Base-by-base conservation (phyloP, 306 rosid genomes). In the Carpinus fangiana region DNA sequence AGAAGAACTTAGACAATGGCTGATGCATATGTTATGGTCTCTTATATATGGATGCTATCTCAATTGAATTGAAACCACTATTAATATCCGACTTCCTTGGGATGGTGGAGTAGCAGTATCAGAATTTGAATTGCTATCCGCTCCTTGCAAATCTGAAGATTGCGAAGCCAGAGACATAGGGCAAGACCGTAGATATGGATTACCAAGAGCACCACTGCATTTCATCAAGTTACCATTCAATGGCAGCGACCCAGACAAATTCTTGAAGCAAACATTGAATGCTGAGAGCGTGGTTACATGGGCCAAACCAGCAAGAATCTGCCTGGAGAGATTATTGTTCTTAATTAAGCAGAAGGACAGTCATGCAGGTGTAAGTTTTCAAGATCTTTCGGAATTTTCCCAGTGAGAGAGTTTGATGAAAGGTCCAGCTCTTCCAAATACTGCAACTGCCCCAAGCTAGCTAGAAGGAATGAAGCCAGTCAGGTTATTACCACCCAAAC, bases 21-120 rank as follows among this genome's bases (percentile, higher is more conserved):
- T 1, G 97, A 88, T 26, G 98, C 98, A 84, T 94, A 92, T n/a
- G 98, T 80, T 74, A 94, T 93, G n/a, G n/a, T n/a, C n/a, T n/a
- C n/a, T n/a, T n/a, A n/a, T n/a, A n/a, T n/a, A n/a, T n/a, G 80
- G 94, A 90, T 74, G 97, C 98, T 79, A 92, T 94, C 85, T 94
- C 98, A 79, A 94, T 92, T 13, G 97, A 91, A 79, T 79, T 92
- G 81, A 94, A 90, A 55, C 91, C 70, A 26, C 36, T 48, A 18
- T 73, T n/a, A n/a, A n/a, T n/a, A n/a, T 76, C 48, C 87, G 84
- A 48, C 77, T 76, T n/a, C 18, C 70, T 23, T 51, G 74, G 74
- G 78, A 47, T 45, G 91, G 80, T 77, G 50, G 26, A 38, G 90
- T 59, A 69, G 84, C 86, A 85, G 65, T 76, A 75, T 75, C 34